These are phyloP conservation scores for Alnus rubra DNA, from an alignment of 306 rosid genomes.

Conservation along the genomic window DNA sequence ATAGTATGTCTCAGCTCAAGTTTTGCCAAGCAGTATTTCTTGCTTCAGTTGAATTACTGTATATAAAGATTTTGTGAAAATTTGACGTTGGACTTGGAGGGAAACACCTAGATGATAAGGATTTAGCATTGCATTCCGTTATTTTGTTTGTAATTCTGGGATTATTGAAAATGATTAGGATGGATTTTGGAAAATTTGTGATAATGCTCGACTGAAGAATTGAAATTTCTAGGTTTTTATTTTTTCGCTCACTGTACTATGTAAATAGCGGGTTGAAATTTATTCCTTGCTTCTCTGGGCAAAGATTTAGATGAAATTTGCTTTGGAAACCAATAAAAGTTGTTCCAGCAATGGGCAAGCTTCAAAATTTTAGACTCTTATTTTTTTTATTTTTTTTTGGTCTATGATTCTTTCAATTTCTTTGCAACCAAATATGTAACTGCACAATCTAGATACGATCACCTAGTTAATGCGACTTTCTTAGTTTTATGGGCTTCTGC, in stretches of 20 bases:
- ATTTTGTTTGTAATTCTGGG: not conserved
- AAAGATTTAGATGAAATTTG: not conserved
- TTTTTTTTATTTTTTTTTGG: not conserved
- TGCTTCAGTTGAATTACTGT: not conserved
- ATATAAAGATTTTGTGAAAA: not conserved
- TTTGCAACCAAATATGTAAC: not conserved
- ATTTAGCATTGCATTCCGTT: not conserved
- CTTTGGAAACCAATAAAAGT: not conserved
- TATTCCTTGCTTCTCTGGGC: conserved; percentile 6
- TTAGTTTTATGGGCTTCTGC: not conserved
- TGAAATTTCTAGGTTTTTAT: not conserved
- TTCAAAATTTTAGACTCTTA: not conserved
- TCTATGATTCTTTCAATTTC: no score
- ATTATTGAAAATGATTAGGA: not conserved
- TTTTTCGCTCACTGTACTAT: not conserved
- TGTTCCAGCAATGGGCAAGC: not conserved
- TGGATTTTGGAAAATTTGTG: not conserved
- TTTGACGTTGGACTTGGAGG: not conserved
- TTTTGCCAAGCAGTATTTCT: not conserved
- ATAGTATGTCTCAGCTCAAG: not conserved
- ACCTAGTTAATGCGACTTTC: not conserved
- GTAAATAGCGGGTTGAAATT: not conserved
- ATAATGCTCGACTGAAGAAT: not conserved
- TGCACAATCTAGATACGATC: not conserved
- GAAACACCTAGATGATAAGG: not conserved